Base-by-base conservation (phyloP, 148 eudicot species). In the Mesembryanthemum crystallinum region DNA sequence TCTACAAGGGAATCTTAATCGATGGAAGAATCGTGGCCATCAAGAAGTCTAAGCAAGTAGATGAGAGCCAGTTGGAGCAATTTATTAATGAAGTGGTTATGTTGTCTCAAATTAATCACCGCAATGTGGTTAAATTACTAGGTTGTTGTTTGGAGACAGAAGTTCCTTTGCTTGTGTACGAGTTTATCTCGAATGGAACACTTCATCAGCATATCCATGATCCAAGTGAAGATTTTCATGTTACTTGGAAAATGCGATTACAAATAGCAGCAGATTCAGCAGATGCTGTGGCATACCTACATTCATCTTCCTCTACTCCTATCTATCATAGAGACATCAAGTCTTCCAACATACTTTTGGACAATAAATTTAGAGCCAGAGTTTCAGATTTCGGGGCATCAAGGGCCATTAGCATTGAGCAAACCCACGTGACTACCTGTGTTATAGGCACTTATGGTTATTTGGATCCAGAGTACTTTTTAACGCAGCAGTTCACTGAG, bases 201-300 rank as follows among this genome's bases (percentile, higher is more conserved):
- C 79, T 80, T 17, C 76, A 64, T 20, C 68, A 80, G 33, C 83
- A 64, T 25, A 43, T 80, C 7, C 72, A 75, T 24, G 55, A 30
- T 32, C 64, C 69, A 21, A 55, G 72, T 54, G 73, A 76, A 43
- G 79, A 71, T 54, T 75, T 80, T 15, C 83, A 71, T 23, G 1
- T 76, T 11, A 74, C 45, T 33, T 76, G 83, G 83, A 72, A 76
- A 72, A 76, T 81, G 83, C 76, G 83, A 7, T 72, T 81, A 25
- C 83, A 81, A 76, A 72, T 81, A 67, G 83, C 83, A 8, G 68
- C 80, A 20, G 83, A 81, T 66, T 81, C 83, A 47, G 80, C 80
- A 0, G 64, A 67, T 11, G 83, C 83, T 55, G 21, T 81, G 9
- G 63, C 73, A 8, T 81, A 81, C 61, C 67, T 81, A 17, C 80